Percentiles rank a stretch among this genome's conserved stretches.
Conservation (phyloP, 2,329 filamentous ascomycete species). For the Phialemoniopsis sp. region DNA sequence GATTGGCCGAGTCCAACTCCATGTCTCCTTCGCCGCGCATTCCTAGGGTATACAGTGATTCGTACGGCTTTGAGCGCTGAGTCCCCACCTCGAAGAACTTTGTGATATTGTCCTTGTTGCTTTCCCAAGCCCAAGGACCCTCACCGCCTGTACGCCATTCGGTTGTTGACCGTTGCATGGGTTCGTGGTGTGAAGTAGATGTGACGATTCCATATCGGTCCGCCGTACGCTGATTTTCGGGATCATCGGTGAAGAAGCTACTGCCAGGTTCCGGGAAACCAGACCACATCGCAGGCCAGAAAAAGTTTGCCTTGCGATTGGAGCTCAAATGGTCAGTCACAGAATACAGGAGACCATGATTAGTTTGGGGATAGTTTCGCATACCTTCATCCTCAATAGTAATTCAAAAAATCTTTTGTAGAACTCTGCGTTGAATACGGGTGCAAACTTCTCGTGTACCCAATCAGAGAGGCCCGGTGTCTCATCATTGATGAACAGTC, state of each 20-base stretch:
- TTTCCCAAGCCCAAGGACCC: slow-evolving; percentile 53
- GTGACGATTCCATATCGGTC: slow-evolving; percentile 62
- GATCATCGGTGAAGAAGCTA: slow-evolving; percentile 60
- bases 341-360: no score
- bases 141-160: slow-evolving; percentile 28
- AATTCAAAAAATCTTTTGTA: slow-evolving; percentile 62
- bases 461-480: slow-evolving; percentile 16
- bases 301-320: slow-evolving; percentile 53
- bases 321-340: no score
- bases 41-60: slow-evolving; percentile 53
- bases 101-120: slow-evolving; percentile 46
- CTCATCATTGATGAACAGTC: slow-evolving; percentile 58
- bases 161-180: slow-evolving; percentile 56
- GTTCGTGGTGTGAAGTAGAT: slow-evolving; percentile 62
- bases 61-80: slow-evolving; percentile 46
- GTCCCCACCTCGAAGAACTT: slow-evolving; percentile 54
- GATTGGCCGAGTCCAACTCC: slow-evolving; percentile 43
- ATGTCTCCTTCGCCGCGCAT: slow-evolving; percentile 60
- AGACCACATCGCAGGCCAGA: slow-evolving; percentile 67
- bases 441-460: neutral
- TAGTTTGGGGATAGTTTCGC: no score
- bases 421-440: slow-evolving; percentile 43
- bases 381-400: slow-evolving; percentile 45
- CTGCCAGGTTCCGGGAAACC: slow-evolving; percentile 39
- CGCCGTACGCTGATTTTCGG: slow-evolving; percentile 51